Percentiles rank a stretch among this genome's conserved stretches.
These are phyloP conservation scores for Coemansia sp. DNA, from an alignment of 192 early-diverging fungal species.

Conservation along the genomic window DNA sequence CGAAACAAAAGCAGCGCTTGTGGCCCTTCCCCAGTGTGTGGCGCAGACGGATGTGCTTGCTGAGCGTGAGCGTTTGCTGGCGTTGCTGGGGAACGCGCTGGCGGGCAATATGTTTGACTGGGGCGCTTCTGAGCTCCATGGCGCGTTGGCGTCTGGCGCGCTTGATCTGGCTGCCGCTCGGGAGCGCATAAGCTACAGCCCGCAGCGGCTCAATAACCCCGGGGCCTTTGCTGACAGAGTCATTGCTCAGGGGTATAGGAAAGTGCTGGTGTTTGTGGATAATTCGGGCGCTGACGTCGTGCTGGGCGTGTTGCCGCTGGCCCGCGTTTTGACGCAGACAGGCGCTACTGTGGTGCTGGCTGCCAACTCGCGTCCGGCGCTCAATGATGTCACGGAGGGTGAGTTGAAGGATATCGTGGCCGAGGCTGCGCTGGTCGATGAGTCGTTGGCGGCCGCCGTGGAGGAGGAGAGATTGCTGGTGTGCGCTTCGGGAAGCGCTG, in stretches of 20 bases:
- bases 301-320: constrained; percentile 80
- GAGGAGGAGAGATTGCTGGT: constrained; percentile 52
- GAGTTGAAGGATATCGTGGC: constrained; percentile 64
- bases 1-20: constrained; percentile 69
- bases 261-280: constrained; percentile 80
- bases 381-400: constrained; percentile 78
- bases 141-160: constrained; percentile 61
- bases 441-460: constrained; percentile 35
- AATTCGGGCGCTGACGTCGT: constrained; percentile 83
- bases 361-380: constrained; percentile 74
- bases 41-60: constrained; percentile 54
- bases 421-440: constrained; percentile 52
- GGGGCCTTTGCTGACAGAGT: constrained; percentile 50
- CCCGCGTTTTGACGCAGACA: constrained; percentile 56
- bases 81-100: constrained; percentile 65
- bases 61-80: constrained; percentile 49
- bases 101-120: constrained; percentile 91
- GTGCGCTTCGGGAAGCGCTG: constrained; percentile 70
- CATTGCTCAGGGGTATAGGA: constrained; percentile 50
- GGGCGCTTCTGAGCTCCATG: constrained; percentile 67
- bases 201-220: constrained; percentile 56
- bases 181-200: constrained; percentile 42
- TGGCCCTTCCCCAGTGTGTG: constrained; percentile 57
- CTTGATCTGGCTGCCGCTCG: constrained; percentile 64
- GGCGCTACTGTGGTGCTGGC: constrained; percentile 70